Evolutionary conservation across 177 flowering plant species (phyloP), one percentile per base, ranked within the genome.

Genomic region (Telopea speciosissima): DNA sequence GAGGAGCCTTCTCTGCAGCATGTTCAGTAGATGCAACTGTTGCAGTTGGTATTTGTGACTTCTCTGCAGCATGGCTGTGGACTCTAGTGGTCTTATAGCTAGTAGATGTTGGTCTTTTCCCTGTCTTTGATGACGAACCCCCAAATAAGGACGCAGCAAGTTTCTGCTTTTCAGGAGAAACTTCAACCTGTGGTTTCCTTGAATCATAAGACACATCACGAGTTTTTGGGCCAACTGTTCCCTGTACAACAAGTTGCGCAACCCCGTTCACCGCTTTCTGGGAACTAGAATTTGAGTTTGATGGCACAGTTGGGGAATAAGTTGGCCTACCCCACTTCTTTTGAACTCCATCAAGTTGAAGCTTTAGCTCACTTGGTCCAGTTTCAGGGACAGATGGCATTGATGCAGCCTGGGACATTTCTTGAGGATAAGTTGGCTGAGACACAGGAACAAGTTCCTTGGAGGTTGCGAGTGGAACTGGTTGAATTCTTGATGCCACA

Each of bases 111-210:
- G 84, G 67, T 72, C 67, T 88, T 75, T 80, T 88, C 54, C 87
- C 94, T 45, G 83, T 52, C 78, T 82, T 89, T 23, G 93, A 83
- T 42, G 87, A 49, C 8, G 74, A 61, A 19, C 92, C 91, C 54
- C 99, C 99, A 80, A 95, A 95, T 17, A 95, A 72, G 25, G 99
- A 93, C 66, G 94, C 98, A 54, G 98, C 99, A 72, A 95, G 93
- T 76, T 79, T 95, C 80, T 95, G 94, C 81, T 90, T 95, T 73
- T 95, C 97, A 14, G 94, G 81, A 70, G 81, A 31, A 68, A 92
- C 81, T 78, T 91, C 98, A 72, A 70, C 77, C 63, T 83, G 86
- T 12, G 80, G 73, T 77, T 67, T 89, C 74, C 75, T 86, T 44
- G 88, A 85, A 74, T 84, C 85, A 67, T 85, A 81, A n/a, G 85